Evolutionary conservation across 306 rosid genomes (phyloP), one percentile per base, ranked within the genome.

Genomic region (Castanea crenata): DNA sequence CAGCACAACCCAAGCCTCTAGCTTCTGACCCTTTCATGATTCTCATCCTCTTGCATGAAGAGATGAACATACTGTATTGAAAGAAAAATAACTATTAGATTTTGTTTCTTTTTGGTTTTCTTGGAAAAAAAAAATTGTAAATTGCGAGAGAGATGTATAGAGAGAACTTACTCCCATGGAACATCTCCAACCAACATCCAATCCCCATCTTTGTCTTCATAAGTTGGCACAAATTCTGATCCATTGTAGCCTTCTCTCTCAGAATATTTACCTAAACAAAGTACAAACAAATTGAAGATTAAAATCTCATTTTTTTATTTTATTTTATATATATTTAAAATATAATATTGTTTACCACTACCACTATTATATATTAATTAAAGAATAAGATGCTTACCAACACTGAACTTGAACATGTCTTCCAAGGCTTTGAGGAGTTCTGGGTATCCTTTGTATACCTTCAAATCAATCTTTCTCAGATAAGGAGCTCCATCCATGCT

Each of bases 401-500:
- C 78, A 57, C 78, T 86, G 81, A 89, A 80, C 74, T 84, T 80
- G 87, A 89, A 89, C 92, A 89, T 86, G 64, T 80, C 76, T 56
- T 84, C 85, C 87, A 89, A 62, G 62, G 87, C 86, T 41, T 80
- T 81, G 0, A 89, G 87, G 41, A 86, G 90, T 61, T 89, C 82
- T 4, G 85, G 64, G 59, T 89, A 89, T 55, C 82, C 87, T 56
- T 76, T 71, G 70, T 89, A 86, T 31, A 80, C 23, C 74, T 82
- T 84, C 76, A 89, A 13, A 67, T 86, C 90, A 73, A 89, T 78
- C 71, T 89, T 89, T 52, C 90, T 77, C 0, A 86, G 81, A 62
- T 84, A 88, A 1, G 92, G 88, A 82, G 92, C 92, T 75, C 90
- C 92, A 21, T 89, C 92, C 87, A 84, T 84, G 81, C 92, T 80